Conservation (phyloP, 208 protist genomes). For the Leishmania tarentolae region DNA sequence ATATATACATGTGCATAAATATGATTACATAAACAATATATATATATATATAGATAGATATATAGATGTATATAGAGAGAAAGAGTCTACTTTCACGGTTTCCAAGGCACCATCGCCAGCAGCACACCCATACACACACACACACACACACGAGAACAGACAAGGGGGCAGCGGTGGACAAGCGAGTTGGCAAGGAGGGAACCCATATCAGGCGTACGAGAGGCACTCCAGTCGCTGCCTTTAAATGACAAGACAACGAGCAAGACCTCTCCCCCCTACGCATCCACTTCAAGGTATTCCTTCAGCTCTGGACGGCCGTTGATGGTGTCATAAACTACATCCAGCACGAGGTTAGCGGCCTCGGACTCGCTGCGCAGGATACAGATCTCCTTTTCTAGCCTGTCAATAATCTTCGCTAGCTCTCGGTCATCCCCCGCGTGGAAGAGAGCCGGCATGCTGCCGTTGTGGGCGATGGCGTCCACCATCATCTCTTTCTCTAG, state of each 20-base stretch:
- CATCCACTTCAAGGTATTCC: slow-evolving; percentile 15
- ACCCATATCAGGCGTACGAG: no score
- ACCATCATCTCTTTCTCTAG: slow-evolving; percentile 13
- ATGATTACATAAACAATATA: no score
- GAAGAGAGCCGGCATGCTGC: slow-evolving; percentile 11
- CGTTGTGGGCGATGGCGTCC: slow-evolving; percentile 6
- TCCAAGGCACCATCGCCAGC: neutral
- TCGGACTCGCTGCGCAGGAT: slow-evolving; percentile 17
- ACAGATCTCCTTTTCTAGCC: slow-evolving; percentile 19
- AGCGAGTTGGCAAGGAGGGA: neutral
- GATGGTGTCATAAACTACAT: slow-evolving; percentile 14
- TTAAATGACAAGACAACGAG: neutral
- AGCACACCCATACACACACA: slow-evolving; percentile 1
- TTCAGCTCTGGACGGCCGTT: slow-evolving; percentile 4
- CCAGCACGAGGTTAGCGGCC: slow-evolving; percentile 8
- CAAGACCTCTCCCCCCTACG: neutral
- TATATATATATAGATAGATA: no score
- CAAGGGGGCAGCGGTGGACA: neutral
- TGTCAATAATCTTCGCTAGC: slow-evolving; percentile 19
- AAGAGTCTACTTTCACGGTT: neutral
- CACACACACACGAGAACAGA: neutral
- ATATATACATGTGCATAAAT: no score
- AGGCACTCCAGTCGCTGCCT: neutral
- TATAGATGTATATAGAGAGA: no score
- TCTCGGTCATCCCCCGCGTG: slow-evolving; percentile 18